These are phyloP conservation scores for Fusarium irregulare DNA, from an alignment of 2,329 filamentous ascomycete genomes.

Conservation along the genomic window DNA sequence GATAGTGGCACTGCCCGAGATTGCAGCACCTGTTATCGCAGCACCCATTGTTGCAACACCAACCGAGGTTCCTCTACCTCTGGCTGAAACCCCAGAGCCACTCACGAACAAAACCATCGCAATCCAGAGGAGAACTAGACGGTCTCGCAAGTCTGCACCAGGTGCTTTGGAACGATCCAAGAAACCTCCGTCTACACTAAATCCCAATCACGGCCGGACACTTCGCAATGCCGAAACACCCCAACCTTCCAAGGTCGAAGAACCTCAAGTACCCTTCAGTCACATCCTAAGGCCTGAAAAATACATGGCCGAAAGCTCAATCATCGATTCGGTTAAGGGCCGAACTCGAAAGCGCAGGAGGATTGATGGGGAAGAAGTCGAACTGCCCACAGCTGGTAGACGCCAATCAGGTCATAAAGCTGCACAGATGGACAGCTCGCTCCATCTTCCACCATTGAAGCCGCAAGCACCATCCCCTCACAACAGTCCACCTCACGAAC, in stretches of 20 bases:
- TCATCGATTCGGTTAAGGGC: conserved; percentile 63
- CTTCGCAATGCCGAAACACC: conserved; percentile 36
- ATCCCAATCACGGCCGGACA: conserved; percentile 53
- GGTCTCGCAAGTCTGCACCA: conserved; percentile 56
- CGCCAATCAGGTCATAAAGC: conserved; percentile 30
- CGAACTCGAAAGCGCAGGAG: conserved; percentile 61
- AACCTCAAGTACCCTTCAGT: background rate
- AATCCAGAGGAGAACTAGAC: conserved; percentile 46
- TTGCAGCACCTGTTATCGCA: background rate
- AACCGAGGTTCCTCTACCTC: background rate
- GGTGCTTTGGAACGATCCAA: conserved; percentile 49
- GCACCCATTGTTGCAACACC: conserved; percentile 6
- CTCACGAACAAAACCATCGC: conserved; percentile 28
- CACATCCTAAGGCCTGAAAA: conserved; percentile 18
- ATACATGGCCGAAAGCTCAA: conserved; percentile 52
- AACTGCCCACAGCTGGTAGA: conserved; percentile 39
- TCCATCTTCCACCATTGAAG: conserved; percentile 48
- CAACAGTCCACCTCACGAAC: conserved; percentile 30
- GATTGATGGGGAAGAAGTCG: conserved; percentile 55
- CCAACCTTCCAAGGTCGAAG: background rate
- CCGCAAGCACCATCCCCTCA: conserved; percentile 36
- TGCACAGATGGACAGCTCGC: conserved; percentile 31
- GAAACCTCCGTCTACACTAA: conserved; percentile 50
- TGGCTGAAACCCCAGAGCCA: conserved; percentile 5
- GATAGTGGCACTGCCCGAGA: conserved; percentile 25